phyloP scores from a whole-genome alignment of 495 filamentous ascomycete genomes.

The Hypoxylon rickii region DNA sequence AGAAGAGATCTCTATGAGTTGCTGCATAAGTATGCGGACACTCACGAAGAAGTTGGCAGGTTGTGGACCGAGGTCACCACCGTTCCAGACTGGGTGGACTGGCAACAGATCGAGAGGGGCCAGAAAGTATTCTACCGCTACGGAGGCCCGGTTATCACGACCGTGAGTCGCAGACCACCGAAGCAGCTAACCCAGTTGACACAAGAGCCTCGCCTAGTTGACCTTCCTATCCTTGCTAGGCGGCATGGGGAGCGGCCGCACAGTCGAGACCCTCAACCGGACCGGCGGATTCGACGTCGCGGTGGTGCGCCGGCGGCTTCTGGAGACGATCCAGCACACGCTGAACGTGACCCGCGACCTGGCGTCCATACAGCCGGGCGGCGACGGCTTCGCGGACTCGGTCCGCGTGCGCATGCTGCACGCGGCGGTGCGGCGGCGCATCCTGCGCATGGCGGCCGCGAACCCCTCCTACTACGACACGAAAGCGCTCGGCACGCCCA shows the following conservation, averaged over 20 bases:
- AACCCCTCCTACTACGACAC: slow-evolving; percentile 67
- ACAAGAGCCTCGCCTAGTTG: slow-evolving; percentile 41
- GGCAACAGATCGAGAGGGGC: slow-evolving; percentile 73
- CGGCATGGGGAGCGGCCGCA: slow-evolving; percentile 63
- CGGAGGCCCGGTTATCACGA: slow-evolving; percentile 64
- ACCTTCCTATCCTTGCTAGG: slow-evolving; percentile 70
- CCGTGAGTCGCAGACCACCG: slow-evolving; percentile 27
- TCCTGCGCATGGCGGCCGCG: slow-evolving; percentile 59
- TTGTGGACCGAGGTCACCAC: slow-evolving; percentile 73
- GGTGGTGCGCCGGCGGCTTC: slow-evolving; percentile 69
- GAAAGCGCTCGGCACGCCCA: slow-evolving; percentile 63
- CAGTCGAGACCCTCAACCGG: slow-evolving; percentile 75
- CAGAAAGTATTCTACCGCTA: slow-evolving; percentile 77
- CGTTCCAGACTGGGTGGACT: slow-evolving; percentile 80
- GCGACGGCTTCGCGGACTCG: slow-evolving; percentile 68
- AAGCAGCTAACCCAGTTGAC: background rate
- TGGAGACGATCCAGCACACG: slow-evolving; percentile 79
- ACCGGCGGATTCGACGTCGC: slow-evolving; percentile 79
- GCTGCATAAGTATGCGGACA: slow-evolving; percentile 59
- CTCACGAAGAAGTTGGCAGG: slow-evolving; percentile 60
- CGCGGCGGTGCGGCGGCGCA: slow-evolving; percentile 68
- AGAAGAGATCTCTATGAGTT: slow-evolving; percentile 64
- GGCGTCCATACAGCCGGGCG: slow-evolving; percentile 68
- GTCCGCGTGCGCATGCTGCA: slow-evolving; percentile 78
- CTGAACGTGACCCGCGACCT: slow-evolving; percentile 69